Percentiles rank a stretch among this genome's conserved stretches.
Evolutionary conservation across 2,329 filamentous ascomycete species (phyloP).

Genomic region (Furcasterigmium sp.): DNA sequence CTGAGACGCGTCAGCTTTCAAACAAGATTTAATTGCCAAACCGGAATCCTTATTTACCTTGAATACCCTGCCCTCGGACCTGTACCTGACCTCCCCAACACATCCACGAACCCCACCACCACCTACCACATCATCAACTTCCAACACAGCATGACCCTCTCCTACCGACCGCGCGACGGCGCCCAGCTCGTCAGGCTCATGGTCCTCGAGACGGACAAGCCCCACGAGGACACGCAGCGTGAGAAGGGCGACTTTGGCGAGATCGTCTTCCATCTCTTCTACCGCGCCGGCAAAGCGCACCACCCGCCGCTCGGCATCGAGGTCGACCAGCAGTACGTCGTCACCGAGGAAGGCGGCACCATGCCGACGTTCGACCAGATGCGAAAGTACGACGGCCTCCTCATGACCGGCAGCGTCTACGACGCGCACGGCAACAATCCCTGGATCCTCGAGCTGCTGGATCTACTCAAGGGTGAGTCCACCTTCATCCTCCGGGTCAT

Average conservation of each 20-base stretch:
- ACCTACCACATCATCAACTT: neutral
- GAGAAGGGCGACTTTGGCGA: slow-evolving; percentile 48
- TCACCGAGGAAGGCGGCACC: slow-evolving; percentile 39
- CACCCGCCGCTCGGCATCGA: slow-evolving; percentile 49
- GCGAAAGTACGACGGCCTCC: slow-evolving; percentile 64
- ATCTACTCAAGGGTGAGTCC: slow-evolving; percentile 38
- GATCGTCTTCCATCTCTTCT: slow-evolving; percentile 46
- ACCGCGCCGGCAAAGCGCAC: slow-evolving; percentile 43
- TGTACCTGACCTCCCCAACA: neutral
- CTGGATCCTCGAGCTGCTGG: slow-evolving; percentile 69
- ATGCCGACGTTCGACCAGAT: slow-evolving; percentile 44
- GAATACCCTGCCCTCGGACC: too few relatives aligned
- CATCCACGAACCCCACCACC: neutral
- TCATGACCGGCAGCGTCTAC: slow-evolving; percentile 65
- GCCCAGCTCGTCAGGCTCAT: slow-evolving; percentile 30
- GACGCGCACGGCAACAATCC: slow-evolving; percentile 66
- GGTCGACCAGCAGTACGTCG: slow-evolving; percentile 49
- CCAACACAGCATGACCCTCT: neutral
- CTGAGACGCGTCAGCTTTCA: too few relatives aligned
- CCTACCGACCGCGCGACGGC: neutral
- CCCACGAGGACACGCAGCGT: slow-evolving; percentile 43
- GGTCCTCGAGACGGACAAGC: slow-evolving; percentile 54
- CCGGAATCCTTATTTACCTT: too few relatives aligned
- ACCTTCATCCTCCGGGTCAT: neutral
- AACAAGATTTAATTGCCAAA: too few relatives aligned